These are phyloP conservation scores for Niveomyces coronatus DNA, from an alignment of 2,329 filamentous ascomycete genomes.

Conservation along the genomic window DNA sequence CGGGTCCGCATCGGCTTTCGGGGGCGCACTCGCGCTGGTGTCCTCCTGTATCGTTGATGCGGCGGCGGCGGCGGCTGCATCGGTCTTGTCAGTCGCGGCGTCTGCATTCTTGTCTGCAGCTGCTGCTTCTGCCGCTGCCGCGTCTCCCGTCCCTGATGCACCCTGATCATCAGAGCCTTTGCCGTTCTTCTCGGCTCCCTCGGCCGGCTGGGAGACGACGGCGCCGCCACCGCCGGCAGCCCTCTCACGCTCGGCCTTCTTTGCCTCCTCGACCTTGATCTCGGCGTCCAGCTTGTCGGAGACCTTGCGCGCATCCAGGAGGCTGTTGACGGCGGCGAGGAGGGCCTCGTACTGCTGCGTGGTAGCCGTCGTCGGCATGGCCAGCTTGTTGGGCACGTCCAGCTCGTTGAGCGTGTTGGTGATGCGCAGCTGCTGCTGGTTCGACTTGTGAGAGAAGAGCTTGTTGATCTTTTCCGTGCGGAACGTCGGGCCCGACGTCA, in stretches of 20 bases:
- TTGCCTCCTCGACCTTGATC: slow-evolving; percentile 48
- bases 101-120: slow-evolving; percentile 3
- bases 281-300: slow-evolving; percentile 68
- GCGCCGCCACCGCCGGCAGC: slow-evolving; percentile 12
- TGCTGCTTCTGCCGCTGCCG: slow-evolving; percentile 4
- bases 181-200: slow-evolving; percentile 11
- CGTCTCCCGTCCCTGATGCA: no score
- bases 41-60: slow-evolving; percentile 9
- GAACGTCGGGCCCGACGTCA: slow-evolving; percentile 81
- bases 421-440: slow-evolving; percentile 66
- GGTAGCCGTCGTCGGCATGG: slow-evolving; percentile 64
- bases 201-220: slow-evolving; percentile 3
- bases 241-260: slow-evolving; percentile 44
- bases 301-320: slow-evolving; percentile 65
- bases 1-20: slow-evolving; percentile 18
- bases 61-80: not conserved
- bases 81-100: slow-evolving; percentile 15
- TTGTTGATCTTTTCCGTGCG: slow-evolving; percentile 75
- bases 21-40: not conserved
- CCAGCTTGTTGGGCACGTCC: slow-evolving; percentile 57
- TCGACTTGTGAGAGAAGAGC: slow-evolving; percentile 65
- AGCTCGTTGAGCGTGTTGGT: slow-evolving; percentile 61
- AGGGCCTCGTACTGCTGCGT: slow-evolving; percentile 62
- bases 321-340: slow-evolving; percentile 52
- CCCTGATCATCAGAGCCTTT: no score